phyloP scores from a whole-genome alignment of 495 filamentous ascomycete species.

The Aspergillus cavernicola region DNA sequence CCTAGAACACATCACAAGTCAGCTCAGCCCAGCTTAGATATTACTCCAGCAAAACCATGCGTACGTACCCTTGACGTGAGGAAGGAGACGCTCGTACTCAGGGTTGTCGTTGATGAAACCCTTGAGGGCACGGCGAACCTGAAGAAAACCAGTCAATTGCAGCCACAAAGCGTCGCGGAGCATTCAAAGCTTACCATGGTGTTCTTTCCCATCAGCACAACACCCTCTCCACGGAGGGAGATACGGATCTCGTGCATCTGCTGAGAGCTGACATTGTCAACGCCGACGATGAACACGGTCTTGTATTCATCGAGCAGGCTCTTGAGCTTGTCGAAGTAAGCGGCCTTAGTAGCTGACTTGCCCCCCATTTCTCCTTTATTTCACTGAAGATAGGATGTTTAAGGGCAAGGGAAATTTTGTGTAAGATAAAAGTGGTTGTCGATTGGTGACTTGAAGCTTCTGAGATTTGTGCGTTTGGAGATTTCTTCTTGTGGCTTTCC shows the following conservation, averaged over 20 bases:
- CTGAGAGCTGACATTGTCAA: slow-evolving; percentile 97
- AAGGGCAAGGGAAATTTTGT: slow-evolving; percentile 61
- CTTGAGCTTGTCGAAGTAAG: slow-evolving; percentile 99
- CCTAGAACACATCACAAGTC: slow-evolving; percentile 42
- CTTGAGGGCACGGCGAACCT: slow-evolving; percentile 96
- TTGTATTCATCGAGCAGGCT: slow-evolving; percentile 84
- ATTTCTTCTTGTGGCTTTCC: slow-evolving; percentile 35
- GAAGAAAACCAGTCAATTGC: slow-evolving; percentile 19
- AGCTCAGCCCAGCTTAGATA: too few species aligned
- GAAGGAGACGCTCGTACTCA: slow-evolving; percentile 95
- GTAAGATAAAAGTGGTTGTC: slow-evolving; percentile 16
- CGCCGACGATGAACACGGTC: slow-evolving; percentile 93
- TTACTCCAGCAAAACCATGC: too few species aligned
- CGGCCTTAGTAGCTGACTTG: slow-evolving; percentile 88
- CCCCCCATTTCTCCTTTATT: slow-evolving; percentile 99
- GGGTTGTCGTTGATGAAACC: slow-evolving; percentile 87
- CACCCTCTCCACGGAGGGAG: slow-evolving; percentile 78
- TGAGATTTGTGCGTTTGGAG: slow-evolving; percentile 25
- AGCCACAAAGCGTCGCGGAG: not conserved
- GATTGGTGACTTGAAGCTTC: slow-evolving; percentile 19
- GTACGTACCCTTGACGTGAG: slow-evolving; percentile 75
- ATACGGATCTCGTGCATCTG: slow-evolving; percentile 99
- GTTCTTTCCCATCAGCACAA: slow-evolving; percentile 99
- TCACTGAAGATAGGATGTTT: slow-evolving; percentile 91
- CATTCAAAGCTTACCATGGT: slow-evolving; percentile 71